Conservation (phyloP, 176 grass and related monocot genomes). For the Triticum urartu region DNA sequence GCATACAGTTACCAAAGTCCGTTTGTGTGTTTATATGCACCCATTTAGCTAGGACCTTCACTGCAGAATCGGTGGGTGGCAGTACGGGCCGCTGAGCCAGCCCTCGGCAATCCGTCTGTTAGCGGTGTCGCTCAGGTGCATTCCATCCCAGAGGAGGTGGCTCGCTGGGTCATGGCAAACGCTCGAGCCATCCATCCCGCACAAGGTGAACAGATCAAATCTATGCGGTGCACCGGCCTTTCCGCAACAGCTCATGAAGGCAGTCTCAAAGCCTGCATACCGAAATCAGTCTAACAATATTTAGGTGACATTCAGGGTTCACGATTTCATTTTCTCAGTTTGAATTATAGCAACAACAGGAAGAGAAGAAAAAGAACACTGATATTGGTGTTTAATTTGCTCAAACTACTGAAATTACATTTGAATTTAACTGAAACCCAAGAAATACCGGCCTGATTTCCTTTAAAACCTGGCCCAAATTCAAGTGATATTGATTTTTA, state of each 20-base stretch:
- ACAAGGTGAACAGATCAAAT: not conserved
- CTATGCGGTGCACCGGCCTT: not conserved
- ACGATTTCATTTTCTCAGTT: not conserved
- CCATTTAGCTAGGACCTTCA: not conserved
- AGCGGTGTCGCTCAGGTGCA: not conserved
- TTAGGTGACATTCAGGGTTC: not conserved
- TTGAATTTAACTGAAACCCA: not conserved
- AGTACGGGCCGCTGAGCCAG: not conserved
- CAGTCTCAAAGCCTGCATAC: not conserved
- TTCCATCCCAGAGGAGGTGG: not conserved
- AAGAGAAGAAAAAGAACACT: not conserved
- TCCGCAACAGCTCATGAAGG: not conserved
- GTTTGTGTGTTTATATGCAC: not conserved
- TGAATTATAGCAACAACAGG: not conserved
- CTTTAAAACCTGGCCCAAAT: not conserved
- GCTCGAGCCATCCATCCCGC: not conserved
- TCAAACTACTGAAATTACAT: not conserved
- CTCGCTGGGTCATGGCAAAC: not conserved
- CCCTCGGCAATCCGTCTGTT: not conserved
- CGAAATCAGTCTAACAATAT: not conserved
- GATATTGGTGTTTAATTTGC: not conserved
- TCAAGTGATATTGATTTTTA: not conserved
- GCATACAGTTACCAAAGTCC: not conserved
- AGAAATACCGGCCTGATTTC: not conserved
- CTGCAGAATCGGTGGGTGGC: not conserved